phyloP scores from a whole-genome alignment of 352 stramenopile genomes.

The Thalassiosira hispida region DNA sequence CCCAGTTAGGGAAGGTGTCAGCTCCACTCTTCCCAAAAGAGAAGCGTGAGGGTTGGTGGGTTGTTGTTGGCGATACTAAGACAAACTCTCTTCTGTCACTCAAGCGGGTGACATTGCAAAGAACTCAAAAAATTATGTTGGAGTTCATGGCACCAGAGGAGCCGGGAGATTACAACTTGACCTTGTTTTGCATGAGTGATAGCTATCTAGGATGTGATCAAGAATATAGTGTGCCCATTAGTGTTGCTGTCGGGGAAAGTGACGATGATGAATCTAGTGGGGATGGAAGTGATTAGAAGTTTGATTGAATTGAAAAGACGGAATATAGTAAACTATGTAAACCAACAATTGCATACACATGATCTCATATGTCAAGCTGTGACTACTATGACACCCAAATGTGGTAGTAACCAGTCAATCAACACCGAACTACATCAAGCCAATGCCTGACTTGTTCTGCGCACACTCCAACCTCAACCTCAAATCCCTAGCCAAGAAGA shows the following conservation, averaged over 20 bases:
- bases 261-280: slow-evolving; percentile 75
- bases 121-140: slow-evolving; percentile 89
- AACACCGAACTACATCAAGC: too few relatives aligned
- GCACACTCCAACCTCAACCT: too few relatives aligned
- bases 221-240: slow-evolving; percentile 93
- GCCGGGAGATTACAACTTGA: slow-evolving; percentile 92
- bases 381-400: too few relatives aligned
- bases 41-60: slow-evolving; percentile 98
- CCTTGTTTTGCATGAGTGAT: slow-evolving; percentile 99
- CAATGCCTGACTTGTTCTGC: too few relatives aligned
- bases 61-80: slow-evolving; percentile 95
- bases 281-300: slow-evolving; percentile 48
- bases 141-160: slow-evolving; percentile 96
- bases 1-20: slow-evolving; percentile 75
- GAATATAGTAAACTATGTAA: neutral
- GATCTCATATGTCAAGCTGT: too few relatives aligned
- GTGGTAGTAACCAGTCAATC: too few relatives aligned
- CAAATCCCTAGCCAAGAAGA: too few relatives aligned
- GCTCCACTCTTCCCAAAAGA: slow-evolving; percentile 86
- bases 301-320: neutral
- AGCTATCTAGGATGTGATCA: slow-evolving; percentile 98
- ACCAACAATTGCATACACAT: too few relatives aligned
- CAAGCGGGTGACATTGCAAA: slow-evolving; percentile 94
- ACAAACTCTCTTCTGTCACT: slow-evolving; percentile 96
- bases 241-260: slow-evolving; percentile 78